phyloP scores from a whole-genome alignment of 1,139 yeast species.

The Kodamaea arcana region DNA sequence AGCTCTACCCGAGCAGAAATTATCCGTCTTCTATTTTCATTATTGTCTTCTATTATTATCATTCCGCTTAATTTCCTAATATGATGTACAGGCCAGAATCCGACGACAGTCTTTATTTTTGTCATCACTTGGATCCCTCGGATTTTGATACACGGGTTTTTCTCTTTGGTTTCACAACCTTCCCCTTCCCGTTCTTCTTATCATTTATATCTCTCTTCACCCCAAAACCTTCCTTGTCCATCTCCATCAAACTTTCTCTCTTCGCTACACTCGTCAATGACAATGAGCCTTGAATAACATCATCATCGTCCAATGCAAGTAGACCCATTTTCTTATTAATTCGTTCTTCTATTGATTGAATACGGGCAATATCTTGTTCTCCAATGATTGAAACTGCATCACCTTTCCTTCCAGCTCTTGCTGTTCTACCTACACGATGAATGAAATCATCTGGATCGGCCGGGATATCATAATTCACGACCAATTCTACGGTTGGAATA shows the following conservation, averaged over 20 bases:
- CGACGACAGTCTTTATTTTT: too few relatives aligned
- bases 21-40: too few relatives aligned
- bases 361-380: slow-evolving; percentile 77
- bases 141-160: too few relatives aligned
- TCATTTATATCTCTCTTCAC: slow-evolving; percentile 59
- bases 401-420: slow-evolving; percentile 89
- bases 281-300: slow-evolving; percentile 67
- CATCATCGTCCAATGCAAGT: slow-evolving; percentile 67
- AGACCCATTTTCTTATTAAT: slow-evolving; percentile 74
- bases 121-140: too few relatives aligned
- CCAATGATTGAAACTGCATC: slow-evolving; percentile 63
- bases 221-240: slow-evolving; percentile 89
- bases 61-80: too few relatives aligned
- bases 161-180: too few relatives aligned
- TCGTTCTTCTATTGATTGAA: slow-evolving; percentile 82
- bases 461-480: slow-evolving; percentile 87
- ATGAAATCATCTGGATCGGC: slow-evolving; percentile 96
- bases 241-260: slow-evolving; percentile 85
- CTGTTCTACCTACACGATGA: slow-evolving; percentile 99
- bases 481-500: slow-evolving; percentile 87
- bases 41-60: too few relatives aligned
- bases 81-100: too few relatives aligned
- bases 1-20: too few relatives aligned
- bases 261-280: slow-evolving; percentile 74
- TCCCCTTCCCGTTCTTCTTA: slow-evolving; percentile 27